Base-by-base conservation (phyloP, 2,329 filamentous ascomycete genomes). In the Arthrobotrys pseudoclavata region DNA sequence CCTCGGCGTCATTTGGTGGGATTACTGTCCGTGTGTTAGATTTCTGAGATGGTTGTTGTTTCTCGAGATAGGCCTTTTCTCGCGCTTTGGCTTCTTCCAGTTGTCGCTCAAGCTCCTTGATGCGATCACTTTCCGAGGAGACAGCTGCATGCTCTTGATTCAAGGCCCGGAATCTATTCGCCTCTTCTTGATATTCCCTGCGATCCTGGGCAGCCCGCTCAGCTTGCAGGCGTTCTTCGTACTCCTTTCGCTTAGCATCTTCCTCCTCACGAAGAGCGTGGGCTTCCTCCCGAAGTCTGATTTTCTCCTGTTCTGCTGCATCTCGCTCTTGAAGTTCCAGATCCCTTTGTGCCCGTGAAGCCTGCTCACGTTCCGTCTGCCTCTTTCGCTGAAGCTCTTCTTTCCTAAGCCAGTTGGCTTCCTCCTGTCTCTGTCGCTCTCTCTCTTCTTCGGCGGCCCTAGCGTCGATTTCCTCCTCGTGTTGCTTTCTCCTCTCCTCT, bases 31-130 rank as follows among this genome's bases (percentile, higher is more conserved):
- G 29, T 1, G 67, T 55, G 10, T 47, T 63, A 7, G 67, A 67
- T 42, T 31, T 62, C 18, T 71, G 74, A 20, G 74, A 70, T n/a
- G 72, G 52, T n/a, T 70, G 67, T 26, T 62, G 74, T 12, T 68
- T 47, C 10, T 52, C 48, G 0, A 71, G 47, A 24, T 67, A 68
- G 2, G 50, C 67, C 15, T 86, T 86, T 82, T 92, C 91, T 52
- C 91, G 87, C 79, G 91, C 89, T 79, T 90, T 88, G 13, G 91
- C 90, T 81, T 89, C 87, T 81, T 90, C 89, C 0, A 93, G 86
- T 82, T 92, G 88, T 34, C 87, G 86, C 84, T 98, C 95, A 4
- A 98, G 87, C 82, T 97, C 91, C 81, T 88, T 88, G 79, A 97
- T 90, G 47, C 94, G 89, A 45, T 80, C 80, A 22, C 79, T 77